Conservation (phyloP, 1,284 basidiomycete genomes). For the Ustilago nuda region DNA sequence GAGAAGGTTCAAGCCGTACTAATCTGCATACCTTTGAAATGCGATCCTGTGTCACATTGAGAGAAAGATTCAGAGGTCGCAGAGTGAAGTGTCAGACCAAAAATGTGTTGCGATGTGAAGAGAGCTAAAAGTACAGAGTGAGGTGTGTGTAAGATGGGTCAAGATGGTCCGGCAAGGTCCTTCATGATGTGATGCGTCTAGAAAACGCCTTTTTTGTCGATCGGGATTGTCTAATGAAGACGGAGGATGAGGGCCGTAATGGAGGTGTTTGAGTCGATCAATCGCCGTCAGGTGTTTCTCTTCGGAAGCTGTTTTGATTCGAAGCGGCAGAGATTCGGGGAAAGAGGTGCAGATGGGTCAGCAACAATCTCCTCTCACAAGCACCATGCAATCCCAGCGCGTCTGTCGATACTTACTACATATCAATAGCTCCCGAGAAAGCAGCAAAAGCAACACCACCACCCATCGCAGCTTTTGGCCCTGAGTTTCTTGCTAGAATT, state of each 20-base stretch:
- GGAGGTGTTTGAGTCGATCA: slow-evolving; percentile 8
- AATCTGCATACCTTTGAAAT: background rate
- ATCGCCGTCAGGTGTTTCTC: slow-evolving; percentile 57
- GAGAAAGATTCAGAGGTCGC: too few species aligned
- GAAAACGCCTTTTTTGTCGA: too few species aligned
- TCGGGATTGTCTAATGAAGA: too few species aligned
- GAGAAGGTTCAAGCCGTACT: slow-evolving; percentile 64
- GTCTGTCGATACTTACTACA: slow-evolving; percentile 49
- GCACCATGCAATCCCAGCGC: background rate
- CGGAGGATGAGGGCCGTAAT: background rate
- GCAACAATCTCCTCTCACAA: background rate
- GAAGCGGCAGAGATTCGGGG: background rate
- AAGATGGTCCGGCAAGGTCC: background rate
- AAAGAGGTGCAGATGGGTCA: background rate
- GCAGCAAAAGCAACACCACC: slow-evolving; percentile 67
- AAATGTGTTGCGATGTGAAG: background rate
- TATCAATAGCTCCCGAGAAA: slow-evolving; percentile 66
- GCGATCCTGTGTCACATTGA: background rate
- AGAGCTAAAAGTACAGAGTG: slow-evolving; percentile 25
- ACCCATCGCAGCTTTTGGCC: slow-evolving; percentile 63
- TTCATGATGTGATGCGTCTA: too few species aligned
- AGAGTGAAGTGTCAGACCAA: background rate
- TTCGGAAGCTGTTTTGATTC: slow-evolving; percentile 45
- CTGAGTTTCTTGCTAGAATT: slow-evolving; percentile 64
- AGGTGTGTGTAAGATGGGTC: background rate